Evolutionary conservation across 441 rosid genomes (phyloP), one percentile per base, ranked within the genome.

Genomic region (Pelargonium cotyledonis): DNA sequence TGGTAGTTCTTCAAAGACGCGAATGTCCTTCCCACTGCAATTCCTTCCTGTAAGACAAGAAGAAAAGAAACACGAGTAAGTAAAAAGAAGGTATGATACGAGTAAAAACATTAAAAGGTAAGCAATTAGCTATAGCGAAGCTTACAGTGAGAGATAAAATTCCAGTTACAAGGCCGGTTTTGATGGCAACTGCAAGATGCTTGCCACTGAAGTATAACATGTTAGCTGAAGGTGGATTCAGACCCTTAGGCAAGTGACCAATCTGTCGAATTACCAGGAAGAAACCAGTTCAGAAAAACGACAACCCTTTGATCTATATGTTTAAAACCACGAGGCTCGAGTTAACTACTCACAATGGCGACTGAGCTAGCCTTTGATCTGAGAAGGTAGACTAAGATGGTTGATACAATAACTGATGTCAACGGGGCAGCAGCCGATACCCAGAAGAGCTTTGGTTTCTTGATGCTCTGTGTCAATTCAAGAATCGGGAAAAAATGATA

Each of bases 1-100:
- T 89, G 98, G 74, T 95, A 90, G 77, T 88, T 90, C 70, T 82
- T 85, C 57, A 95, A 71, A 19, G 95, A 65, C 40, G 99, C 98
- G 84, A 95, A 92, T 15, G 98, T 95, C 73, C 98, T 92, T 69
- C 99, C 99, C 10, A 92, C 98, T 12, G 98, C 98, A 70, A 95
- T 90, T 72, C 99, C 99, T 86, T 95, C 98, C 98, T 89, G 64
- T 31, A 67, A 65, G 44, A 70, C 18, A 43, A 64, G 12, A 11
- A 61, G 49, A 70, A 6, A 26, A 11, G 5, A 3, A 3, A 3
- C 5, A 31, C 16, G 14, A 47, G 38, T 47, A 0, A 49, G 3
- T 2, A 18, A 15, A 58, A 41, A 7, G 46, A 35, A 3, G 10
- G 2, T 15, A 23, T 6, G 7, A 3, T 0, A 4, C 6, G 8